Percentiles rank a stretch among this genome's conserved stretches.
phyloP scores from a whole-genome alignment of 1,284 basidiomycete species.

The Grifola frondosa region DNA sequence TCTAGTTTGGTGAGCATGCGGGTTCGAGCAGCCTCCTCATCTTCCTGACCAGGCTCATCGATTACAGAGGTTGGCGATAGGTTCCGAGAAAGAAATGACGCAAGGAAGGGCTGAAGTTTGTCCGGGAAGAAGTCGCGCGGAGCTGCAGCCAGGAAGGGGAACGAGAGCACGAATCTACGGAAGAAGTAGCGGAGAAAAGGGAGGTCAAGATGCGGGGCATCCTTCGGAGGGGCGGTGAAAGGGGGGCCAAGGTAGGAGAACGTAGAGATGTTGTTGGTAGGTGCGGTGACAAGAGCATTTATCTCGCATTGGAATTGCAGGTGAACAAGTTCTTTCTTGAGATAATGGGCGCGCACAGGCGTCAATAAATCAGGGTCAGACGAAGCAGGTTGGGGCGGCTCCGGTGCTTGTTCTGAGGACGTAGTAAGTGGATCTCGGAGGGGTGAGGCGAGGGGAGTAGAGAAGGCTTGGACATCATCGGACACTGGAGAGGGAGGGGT shows the following conservation, averaged over 20 bases:
- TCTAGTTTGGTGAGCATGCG: slow-evolving; percentile 71
- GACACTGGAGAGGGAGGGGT: slow-evolving; percentile 16
- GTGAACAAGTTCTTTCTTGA: slow-evolving; percentile 50
- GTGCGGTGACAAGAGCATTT: slow-evolving; percentile 59
- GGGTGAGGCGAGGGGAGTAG: slow-evolving; percentile 28
- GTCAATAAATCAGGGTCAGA: slow-evolving; percentile 31
- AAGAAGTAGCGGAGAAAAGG: slow-evolving; percentile 89
- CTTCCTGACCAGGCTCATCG: slow-evolving; percentile 57
- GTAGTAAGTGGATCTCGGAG: slow-evolving; percentile 7
- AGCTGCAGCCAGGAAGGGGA: slow-evolving; percentile 87
- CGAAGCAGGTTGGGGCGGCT: neutral
- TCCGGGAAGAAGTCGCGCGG: slow-evolving; percentile 88
- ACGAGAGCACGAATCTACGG: slow-evolving; percentile 87
- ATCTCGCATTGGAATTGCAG: slow-evolving; percentile 83
- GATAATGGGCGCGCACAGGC: slow-evolving; percentile 34
- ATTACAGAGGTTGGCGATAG: slow-evolving; percentile 64
- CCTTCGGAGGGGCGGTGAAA: slow-evolving; percentile 71
- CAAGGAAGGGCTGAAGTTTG: slow-evolving; percentile 91
- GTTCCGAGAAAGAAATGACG: slow-evolving; percentile 77
- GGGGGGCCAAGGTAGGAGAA: slow-evolving; percentile 87
- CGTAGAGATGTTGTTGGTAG: slow-evolving; percentile 61
- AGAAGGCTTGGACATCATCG: slow-evolving; percentile 21
- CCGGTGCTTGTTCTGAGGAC: slow-evolving; percentile 8
- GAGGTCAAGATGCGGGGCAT: slow-evolving; percentile 64
- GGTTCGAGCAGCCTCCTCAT: slow-evolving; percentile 44